Evolutionary conservation across 371 early-diverging fungal genomes (phyloP).

Genomic region (Mortierella polycephala): DNA sequence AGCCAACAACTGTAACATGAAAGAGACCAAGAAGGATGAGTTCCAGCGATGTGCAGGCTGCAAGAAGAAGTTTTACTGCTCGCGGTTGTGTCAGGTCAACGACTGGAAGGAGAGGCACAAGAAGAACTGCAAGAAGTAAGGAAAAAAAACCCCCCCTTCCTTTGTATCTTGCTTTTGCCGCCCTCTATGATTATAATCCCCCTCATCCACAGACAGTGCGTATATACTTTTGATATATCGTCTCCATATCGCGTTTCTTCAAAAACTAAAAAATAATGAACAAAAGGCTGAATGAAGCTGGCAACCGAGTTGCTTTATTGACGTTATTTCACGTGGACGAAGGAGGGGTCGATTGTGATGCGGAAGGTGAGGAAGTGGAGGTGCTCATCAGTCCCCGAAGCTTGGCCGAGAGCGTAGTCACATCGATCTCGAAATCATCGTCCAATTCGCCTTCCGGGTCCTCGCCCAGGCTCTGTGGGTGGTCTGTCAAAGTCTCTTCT

Average conservation of each 20-base stretch:
- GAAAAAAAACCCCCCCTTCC: not conserved
- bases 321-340: not conserved
- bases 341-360: not conserved
- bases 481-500: not conserved
- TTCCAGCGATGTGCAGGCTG: conserved; percentile 70
- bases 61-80: conserved; percentile 66
- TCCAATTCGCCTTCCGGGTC: conserved; percentile 18
- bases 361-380: conserved; percentile 5
- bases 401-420: conserved; percentile 44
- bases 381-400: conserved; percentile 23
- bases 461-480: not conserved
- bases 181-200: no score
- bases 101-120: conserved; percentile 72
- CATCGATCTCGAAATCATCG: conserved; percentile 50
- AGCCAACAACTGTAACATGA: conserved; percentile 59
- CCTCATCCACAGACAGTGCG: no score
- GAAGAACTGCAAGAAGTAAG: conserved; percentile 58
- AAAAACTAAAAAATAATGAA: conserved; percentile 4
- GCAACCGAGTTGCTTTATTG: no score
- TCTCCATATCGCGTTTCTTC: not conserved
- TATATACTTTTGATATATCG: no score
- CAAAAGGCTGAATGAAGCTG: no score
- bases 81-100: conserved; percentile 70
- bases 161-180: no score
- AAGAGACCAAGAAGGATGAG: conserved; percentile 61